Base-by-base conservation (phyloP, 2,329 filamentous ascomycete genomes). In the Ustilaginoidea virens region DNA sequence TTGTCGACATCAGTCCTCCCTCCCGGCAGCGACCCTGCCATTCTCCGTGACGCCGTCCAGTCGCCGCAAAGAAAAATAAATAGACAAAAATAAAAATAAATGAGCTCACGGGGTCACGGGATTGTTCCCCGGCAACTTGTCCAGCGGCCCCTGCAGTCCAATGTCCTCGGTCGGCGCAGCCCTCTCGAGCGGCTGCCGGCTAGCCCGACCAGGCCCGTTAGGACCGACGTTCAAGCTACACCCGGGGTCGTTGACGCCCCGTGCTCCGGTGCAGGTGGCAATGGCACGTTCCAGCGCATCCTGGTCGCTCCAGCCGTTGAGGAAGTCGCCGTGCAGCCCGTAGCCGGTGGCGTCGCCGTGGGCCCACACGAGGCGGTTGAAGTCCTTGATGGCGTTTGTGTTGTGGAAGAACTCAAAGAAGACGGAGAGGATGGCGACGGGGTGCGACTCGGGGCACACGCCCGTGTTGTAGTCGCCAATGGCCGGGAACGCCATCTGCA, bases 371-470 rank as follows among this genome's bases (percentile, higher is more conserved):
- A 36, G 37, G 22, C 40, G 39, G 31, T 46, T 46, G 31, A 40
- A 44, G 32, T 46, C 28, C 22, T 40, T 10, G 34, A 49, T 34
- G 10, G 37, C 33, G 7, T 36, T 40, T 7, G 53, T 56, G 31
- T 60, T 51, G 52, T 58, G 61, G 35, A 61, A 54, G 18, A 60
- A 57, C 39, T 62, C 58, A 43, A 58, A 53, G 43, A 57, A 56
- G 7, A 62, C 42, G 35, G 61, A 60, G 1, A 58, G 49, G 4
- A 62, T 48, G 4, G 52, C 50, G 5, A 55, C 47, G 5, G 60
- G 60, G 41, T 63, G 55, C 5, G 45, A 50, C 20, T 44, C 27
- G 1, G 58, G 56, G 36, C 57, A 61, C 8, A 46, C 42, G 20
- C 43, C 45, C 11, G 32, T 37, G 42, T 45, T 47, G 37, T 42